Percentiles rank a stretch among this genome's conserved stretches.
Evolutionary conservation across 768 basidiomycete species (phyloP).

Genomic region (Kondoa subrosea): DNA sequence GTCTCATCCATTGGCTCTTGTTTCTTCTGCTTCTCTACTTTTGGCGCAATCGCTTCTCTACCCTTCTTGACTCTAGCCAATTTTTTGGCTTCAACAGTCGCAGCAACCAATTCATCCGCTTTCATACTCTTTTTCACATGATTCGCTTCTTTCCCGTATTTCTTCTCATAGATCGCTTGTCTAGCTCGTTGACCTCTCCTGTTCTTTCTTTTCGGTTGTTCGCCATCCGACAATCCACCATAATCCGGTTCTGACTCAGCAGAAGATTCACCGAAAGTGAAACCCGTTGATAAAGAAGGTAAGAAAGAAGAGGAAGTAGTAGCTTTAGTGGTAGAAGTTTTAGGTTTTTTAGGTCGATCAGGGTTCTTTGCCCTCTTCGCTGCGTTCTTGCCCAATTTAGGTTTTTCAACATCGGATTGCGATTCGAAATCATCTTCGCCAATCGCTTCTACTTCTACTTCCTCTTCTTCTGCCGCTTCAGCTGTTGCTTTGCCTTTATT

Average conservation of each 20-base stretch:
- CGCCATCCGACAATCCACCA: slow-evolving; percentile 42
- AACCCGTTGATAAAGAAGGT: slow-evolving; percentile 75
- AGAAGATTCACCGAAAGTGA: slow-evolving; percentile 52
- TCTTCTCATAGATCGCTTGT: slow-evolving; percentile 97
- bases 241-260: slow-evolving; percentile 63
- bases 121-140: slow-evolving; percentile 51
- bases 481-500: not conserved
- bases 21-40: slow-evolving; percentile 10
- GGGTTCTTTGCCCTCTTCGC: no score
- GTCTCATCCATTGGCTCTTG: slow-evolving; percentile 33
- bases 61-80: slow-evolving; percentile 19
- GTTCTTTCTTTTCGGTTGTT: slow-evolving; percentile 52
- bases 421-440: no score
- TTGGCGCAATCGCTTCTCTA: slow-evolving; percentile 14
- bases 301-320: slow-evolving; percentile 52
- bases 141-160: slow-evolving; percentile 76
- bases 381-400: no score
- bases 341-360: no score
- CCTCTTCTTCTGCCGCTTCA: not conserved
- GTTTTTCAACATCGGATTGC: no score
- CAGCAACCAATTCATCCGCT: slow-evolving; percentile 10
- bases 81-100: slow-evolving; percentile 30
- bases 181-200: slow-evolving; percentile 85
- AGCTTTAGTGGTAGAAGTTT: slow-evolving; percentile 28
- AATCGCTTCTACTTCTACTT: no score